Base-by-base conservation (phyloP, 768 basidiomycete genomes). In the Lentinula sp. region DNA sequence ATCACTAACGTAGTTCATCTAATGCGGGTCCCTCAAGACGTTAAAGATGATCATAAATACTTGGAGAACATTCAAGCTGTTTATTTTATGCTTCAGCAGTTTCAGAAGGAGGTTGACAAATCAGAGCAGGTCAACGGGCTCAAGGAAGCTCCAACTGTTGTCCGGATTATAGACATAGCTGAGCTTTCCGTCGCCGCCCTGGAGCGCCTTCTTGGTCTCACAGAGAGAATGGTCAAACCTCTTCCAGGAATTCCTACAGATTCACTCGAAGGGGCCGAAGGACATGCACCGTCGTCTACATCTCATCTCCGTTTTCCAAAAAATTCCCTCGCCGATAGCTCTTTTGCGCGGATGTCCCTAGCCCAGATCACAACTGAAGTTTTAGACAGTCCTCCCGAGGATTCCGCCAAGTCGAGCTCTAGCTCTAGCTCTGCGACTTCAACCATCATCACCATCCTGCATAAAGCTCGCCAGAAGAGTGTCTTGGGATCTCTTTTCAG, bases 1-100 rank as follows among this genome's bases (percentile, higher is more conserved):
- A 23, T 45, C 42, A 2, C 37, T 57, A 4, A 45, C 61, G 21
- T 39, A 32, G 39, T 51, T 42, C 59, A 67, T 40, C 21, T 56
- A 10, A 56, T 56, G 37, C 16, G 16, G 23, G 55, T 56, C 23
- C 39, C 55, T 23, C 18, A 56, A 42, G 39, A 56, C 28, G 39
- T 43, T 18, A 56, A 56, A 40, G 21, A 56, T 28, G 55, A 56
- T 21, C 39, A 42, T 11, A 40, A 56, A 28, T 56, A 42, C 28
- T 23, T 40, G 28, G 55, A 56, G 39, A 42, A 56, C 28, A 13
- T 56, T 15, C 55, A 56, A 21, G 37, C 10, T 43, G 55, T 43
- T 10, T 56, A 39, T 13, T 56, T 56, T 13, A 56, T 56, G 55
- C n/a, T 42, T 13, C 55, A 56, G 55, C 39, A 56, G 16, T 43